These are phyloP conservation scores for Blastobotrys attinorum DNA, from an alignment of 805 yeast species.

Conservation along the genomic window DNA sequence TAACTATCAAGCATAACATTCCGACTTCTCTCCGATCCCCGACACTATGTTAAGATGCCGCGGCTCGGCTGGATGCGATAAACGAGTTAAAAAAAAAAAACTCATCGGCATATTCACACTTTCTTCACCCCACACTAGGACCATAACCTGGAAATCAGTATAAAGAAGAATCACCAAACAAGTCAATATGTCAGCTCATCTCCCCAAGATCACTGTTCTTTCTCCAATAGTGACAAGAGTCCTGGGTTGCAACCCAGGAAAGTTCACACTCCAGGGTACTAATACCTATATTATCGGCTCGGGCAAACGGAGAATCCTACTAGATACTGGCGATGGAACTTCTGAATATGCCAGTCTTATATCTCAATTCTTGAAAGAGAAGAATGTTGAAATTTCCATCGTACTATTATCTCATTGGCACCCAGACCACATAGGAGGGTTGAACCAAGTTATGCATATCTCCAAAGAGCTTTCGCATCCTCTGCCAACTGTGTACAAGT, in stretches of 20 bases:
- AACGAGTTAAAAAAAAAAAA: too few relatives aligned
- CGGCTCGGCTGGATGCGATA: too few relatives aligned
- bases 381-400: constrained; percentile 21
- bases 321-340: constrained; percentile 32
- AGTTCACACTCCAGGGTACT: constrained; percentile 33
- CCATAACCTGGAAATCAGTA: too few relatives aligned
- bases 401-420: constrained; percentile 33
- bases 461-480: constrained; percentile 7
- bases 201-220: constrained; percentile 19
- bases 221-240: constrained; percentile 29
- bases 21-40: too few relatives aligned
- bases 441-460: constrained; percentile 14
- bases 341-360: constrained; percentile 23
- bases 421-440: constrained; percentile 29
- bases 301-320: constrained; percentile 26
- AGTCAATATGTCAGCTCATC: constrained; percentile 7
- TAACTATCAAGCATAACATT: too few relatives aligned
- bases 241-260: constrained; percentile 31
- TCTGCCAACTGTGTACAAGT: constrained; percentile 2
- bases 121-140: too few relatives aligned
- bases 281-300: constrained; percentile 32
- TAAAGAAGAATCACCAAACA: too few relatives aligned
- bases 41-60: too few relatives aligned
- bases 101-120: too few relatives aligned
- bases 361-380: constrained; percentile 16